These are phyloP conservation scores for Mycena latifolia DNA, from an alignment of 768 basidiomycete species.

Conservation along the genomic window DNA sequence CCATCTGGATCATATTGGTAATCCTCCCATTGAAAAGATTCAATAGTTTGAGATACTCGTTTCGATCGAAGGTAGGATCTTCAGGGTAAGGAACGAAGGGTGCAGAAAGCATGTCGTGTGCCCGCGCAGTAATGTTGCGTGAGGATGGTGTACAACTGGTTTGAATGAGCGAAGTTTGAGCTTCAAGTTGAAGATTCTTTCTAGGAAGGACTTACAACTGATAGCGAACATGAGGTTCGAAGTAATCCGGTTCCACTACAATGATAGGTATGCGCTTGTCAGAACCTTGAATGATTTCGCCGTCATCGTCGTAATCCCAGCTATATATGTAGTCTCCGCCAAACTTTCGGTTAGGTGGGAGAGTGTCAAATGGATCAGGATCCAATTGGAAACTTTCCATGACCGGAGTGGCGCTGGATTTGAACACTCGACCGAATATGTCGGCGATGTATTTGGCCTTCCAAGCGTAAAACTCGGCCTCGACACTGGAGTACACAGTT, in stretches of 20 bases:
- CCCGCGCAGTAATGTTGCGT: not conserved
- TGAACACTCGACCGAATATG: no score
- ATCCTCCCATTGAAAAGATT: not conserved
- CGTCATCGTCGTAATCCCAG: not conserved
- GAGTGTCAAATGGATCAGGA: not conserved
- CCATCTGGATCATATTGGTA: constrained; percentile 5
- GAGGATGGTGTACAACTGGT: not conserved
- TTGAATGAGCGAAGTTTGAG: no score
- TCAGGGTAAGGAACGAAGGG: constrained; percentile 8
- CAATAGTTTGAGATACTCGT: not conserved
- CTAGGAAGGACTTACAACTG: no score
- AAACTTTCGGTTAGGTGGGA: no score
- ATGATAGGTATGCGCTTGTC: not conserved
- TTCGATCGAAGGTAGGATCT: not conserved
- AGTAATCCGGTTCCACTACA: not conserved
- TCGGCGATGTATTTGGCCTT: not conserved
- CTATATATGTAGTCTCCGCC: not conserved
- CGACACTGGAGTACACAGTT: not conserved
- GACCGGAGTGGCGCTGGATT: not conserved
- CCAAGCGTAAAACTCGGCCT: not conserved
- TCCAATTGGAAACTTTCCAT: not conserved
- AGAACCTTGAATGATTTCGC: not conserved
- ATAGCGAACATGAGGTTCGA: not conserved
- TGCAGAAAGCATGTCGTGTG: not conserved
- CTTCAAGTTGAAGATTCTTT: no score